Evolutionary conservation across 305 asterid species (phyloP).

Genomic region (Salvia sclarea): DNA sequence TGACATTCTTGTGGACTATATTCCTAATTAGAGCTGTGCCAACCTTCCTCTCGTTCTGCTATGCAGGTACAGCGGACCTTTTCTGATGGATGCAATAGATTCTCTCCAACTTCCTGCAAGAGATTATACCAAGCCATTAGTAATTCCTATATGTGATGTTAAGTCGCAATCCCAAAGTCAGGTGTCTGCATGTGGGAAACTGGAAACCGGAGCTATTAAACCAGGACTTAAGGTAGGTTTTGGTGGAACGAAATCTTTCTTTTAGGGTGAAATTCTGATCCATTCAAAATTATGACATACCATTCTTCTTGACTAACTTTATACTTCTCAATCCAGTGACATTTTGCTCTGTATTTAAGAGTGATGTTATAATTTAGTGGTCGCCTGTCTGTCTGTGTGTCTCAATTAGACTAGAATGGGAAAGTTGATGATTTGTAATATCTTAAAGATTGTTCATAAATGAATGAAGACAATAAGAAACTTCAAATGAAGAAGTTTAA

Average conservation of each 20-base stretch:
- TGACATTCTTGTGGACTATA: slow-evolving; percentile 13
- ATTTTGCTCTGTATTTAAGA: background rate
- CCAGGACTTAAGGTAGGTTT: slow-evolving; percentile 75
- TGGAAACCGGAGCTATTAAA: slow-evolving; percentile 87
- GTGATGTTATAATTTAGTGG: slow-evolving; percentile 5
- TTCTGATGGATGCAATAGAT: slow-evolving; percentile 86
- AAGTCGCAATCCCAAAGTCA: slow-evolving; percentile 83
- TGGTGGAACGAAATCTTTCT: slow-evolving; percentile 6
- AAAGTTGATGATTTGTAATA: background rate
- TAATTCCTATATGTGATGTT: slow-evolving; percentile 87
- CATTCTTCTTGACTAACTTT: slow-evolving; percentile 23
- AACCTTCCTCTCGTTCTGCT: slow-evolving; percentile 24
- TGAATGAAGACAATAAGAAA: slow-evolving; percentile 21
- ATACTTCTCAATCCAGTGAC: slow-evolving; percentile 19
- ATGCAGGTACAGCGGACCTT: slow-evolving; percentile 82
- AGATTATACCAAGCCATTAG: slow-evolving; percentile 74
- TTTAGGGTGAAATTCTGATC: slow-evolving; percentile 11
- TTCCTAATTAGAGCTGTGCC: slow-evolving; percentile 21
- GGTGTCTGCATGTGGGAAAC: slow-evolving; percentile 75
- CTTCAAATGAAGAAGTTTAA: slow-evolving; percentile 2
- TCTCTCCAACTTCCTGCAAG: slow-evolving; percentile 81
- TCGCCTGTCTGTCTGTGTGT: no score
- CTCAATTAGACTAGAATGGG: slow-evolving; percentile 7
- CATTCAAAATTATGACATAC: slow-evolving; percentile 17
- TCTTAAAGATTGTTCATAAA: slow-evolving; percentile 8